phyloP scores from a whole-genome alignment of 1,284 basidiomycete genomes.

The Boletus mariae region DNA sequence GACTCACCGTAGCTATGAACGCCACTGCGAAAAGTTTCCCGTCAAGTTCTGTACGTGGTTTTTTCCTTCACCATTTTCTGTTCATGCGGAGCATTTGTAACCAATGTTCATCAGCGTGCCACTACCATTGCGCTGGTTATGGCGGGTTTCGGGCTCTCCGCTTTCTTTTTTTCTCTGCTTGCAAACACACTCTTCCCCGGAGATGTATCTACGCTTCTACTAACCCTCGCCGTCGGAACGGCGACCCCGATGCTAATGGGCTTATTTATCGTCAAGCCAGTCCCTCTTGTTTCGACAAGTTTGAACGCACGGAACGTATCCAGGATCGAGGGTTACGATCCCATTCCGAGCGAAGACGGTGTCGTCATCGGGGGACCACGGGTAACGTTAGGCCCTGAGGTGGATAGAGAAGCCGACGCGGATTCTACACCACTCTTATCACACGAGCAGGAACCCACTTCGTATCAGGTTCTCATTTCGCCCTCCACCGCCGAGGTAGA shows the following conservation, averaged over 20 bases:
- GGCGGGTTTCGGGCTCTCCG: slow-evolving; percentile 79
- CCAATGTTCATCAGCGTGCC: slow-evolving; percentile 46
- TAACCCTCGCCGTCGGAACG: slow-evolving; percentile 67
- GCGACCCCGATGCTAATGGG: slow-evolving; percentile 68
- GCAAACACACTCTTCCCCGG: slow-evolving; percentile 67
- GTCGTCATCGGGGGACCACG: slow-evolving; percentile 25
- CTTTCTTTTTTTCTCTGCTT: slow-evolving; percentile 73
- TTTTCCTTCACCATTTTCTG: slow-evolving; percentile 3
- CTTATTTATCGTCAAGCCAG: slow-evolving; percentile 55
- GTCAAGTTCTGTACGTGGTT: slow-evolving; percentile 40
- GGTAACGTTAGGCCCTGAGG: slow-evolving; percentile 28
- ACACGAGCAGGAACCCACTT: slow-evolving; percentile 5
- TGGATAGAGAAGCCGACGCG: slow-evolving; percentile 1
- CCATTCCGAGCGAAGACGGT: slow-evolving; percentile 12
- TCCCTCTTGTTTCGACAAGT: slow-evolving; percentile 38
- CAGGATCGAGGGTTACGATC: slow-evolving; percentile 6
- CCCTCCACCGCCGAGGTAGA: slow-evolving; percentile 15
- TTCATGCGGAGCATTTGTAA: neutral
- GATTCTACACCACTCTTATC: slow-evolving; percentile 22
- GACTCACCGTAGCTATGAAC: slow-evolving; percentile 54
- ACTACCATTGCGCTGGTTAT: slow-evolving; percentile 71
- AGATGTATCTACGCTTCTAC: slow-evolving; percentile 65
- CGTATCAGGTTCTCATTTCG: slow-evolving; percentile 6
- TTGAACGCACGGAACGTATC: neutral
- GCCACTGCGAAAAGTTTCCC: slow-evolving; percentile 66